phyloP scores from a whole-genome alignment of 805 yeast species.

The Lipomyces yamadae region DNA sequence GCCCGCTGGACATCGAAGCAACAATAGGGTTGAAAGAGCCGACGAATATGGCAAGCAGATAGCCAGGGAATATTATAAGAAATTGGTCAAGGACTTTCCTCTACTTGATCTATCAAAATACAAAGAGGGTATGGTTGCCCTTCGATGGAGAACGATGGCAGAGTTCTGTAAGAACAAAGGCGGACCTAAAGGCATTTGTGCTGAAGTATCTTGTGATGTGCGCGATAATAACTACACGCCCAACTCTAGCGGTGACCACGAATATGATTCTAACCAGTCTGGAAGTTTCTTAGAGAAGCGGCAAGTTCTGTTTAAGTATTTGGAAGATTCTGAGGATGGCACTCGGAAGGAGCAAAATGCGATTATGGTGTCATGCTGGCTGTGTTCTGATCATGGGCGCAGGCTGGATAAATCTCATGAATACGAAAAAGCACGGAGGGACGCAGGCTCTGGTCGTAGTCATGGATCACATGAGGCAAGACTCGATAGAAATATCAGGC shows the following conservation, averaged over 20 bases:
- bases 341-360: constrained; percentile 7
- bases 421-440: constrained; percentile 15
- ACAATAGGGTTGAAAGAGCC: constrained; percentile 16
- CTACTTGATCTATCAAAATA: constrained; percentile 27
- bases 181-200: constrained; percentile 28
- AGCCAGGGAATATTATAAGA: constrained; percentile 18
- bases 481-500: neutral
- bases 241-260: constrained; percentile 9
- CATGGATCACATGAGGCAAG: neutral
- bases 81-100: constrained; percentile 26
- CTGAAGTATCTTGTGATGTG: constrained; percentile 17
- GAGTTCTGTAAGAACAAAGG: constrained; percentile 27
- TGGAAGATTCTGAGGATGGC: constrained; percentile 20
- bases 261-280: neutral
- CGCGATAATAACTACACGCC: constrained; percentile 16
- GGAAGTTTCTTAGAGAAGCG: constrained; percentile 15
- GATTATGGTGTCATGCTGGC: constrained; percentile 31
- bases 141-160: constrained; percentile 28
- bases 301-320: constrained; percentile 22
- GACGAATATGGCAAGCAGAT: constrained; percentile 22
- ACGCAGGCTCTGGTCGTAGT: neutral
- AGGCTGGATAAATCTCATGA: constrained; percentile 25
- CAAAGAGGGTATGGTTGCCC: constrained; percentile 23
- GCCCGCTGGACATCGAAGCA: neutral
- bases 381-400: constrained; percentile 27